Evolutionary conservation across 805 yeast species (phyloP).

Genomic region (Torulaspora maleeae): DNA sequence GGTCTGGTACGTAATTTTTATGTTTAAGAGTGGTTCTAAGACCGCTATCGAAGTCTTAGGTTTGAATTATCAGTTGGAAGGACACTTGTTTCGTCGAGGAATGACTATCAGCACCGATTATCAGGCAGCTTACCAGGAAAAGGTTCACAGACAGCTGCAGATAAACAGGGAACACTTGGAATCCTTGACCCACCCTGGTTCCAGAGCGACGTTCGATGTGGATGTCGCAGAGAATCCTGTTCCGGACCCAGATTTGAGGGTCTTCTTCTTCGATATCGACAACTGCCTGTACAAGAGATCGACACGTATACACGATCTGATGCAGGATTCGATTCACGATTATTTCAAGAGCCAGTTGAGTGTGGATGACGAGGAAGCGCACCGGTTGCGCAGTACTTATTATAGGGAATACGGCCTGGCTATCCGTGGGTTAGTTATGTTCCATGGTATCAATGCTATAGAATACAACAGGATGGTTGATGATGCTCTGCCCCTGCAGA

Average conservation of each 20-base stretch:
- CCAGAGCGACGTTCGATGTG: conserved; percentile 30
- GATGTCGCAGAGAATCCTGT: conserved; percentile 24
- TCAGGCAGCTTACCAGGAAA: conserved; percentile 16
- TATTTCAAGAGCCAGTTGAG: conserved; percentile 65
- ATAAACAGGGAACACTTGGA: conserved; percentile 34
- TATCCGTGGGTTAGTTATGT: conserved; percentile 72
- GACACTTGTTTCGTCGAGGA: neutral
- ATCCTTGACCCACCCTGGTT: conserved; percentile 36
- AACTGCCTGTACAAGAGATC: conserved; percentile 81
- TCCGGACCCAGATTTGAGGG: conserved; percentile 31
- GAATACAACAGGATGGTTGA: conserved; percentile 87
- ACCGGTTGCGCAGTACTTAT: conserved; percentile 62
- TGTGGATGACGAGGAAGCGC: conserved; percentile 70
- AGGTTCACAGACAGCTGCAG: conserved; percentile 26
- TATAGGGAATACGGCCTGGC: conserved; percentile 89
- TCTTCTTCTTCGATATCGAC: conserved; percentile 88
- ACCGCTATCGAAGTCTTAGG: neutral
- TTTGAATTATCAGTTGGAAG: neutral
- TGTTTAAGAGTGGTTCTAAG: conserved; percentile 1
- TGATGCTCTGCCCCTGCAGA: conserved; percentile 83
- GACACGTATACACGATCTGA: conserved; percentile 72
- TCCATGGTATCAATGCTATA: conserved; percentile 72
- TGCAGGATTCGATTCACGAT: conserved; percentile 80
- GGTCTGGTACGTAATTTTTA: neutral
- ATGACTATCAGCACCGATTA: conserved; percentile 19